Evolutionary conservation across 805 yeast genomes (phyloP), one percentile per base, ranked within the genome.

Genomic region (Metschnikowia lachancei): DNA sequence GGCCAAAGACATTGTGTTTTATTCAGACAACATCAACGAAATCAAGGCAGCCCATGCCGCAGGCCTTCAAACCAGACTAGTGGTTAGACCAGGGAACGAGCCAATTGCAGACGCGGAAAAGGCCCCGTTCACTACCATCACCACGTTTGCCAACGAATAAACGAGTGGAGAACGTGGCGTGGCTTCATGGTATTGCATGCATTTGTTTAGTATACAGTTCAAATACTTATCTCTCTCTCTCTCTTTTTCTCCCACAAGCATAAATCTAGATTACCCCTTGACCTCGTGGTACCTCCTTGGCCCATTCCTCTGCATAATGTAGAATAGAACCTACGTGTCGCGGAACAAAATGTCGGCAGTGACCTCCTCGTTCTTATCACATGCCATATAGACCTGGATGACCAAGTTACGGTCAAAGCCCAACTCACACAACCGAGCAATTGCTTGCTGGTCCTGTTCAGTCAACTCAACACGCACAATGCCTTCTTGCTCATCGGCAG

Each of bases 311-410:
- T n/a, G n/a, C n/a, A n/a, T n/a, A n/a, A n/a, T n/a, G n/a, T n/a
- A n/a, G n/a, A 22, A 8, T 22, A 8, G 4, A 8, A 22, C 8
- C 45, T 24, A 42, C 7, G 39, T 35, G 30, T 71, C 76, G 52
- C 76, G 69, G 58, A 94, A 87, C 57, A 94, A 75, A 61, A 89
- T 80, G 70, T 94, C 94, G 18, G 98, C 99, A 36, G 99, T 90
- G 59, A 88, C 79, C 72, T 92, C 97, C 72, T 94, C 99, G 68
- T 94, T 89, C 71, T 90, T 92, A 61, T 94, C 99, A 68, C 99
- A 94, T 35, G 98, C 98, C 77, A 94, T 83, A 71, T 88, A 94
- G 26, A 95, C 96, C 72, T 91, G 96, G 50, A 90, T 81, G 37
- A 87, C 99, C 47, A 85, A 72, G 56, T 83, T 77, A 56, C 96